Base-by-base conservation (phyloP, 352 stramenopile species). In the Globisporangium sylvaticum region DNA sequence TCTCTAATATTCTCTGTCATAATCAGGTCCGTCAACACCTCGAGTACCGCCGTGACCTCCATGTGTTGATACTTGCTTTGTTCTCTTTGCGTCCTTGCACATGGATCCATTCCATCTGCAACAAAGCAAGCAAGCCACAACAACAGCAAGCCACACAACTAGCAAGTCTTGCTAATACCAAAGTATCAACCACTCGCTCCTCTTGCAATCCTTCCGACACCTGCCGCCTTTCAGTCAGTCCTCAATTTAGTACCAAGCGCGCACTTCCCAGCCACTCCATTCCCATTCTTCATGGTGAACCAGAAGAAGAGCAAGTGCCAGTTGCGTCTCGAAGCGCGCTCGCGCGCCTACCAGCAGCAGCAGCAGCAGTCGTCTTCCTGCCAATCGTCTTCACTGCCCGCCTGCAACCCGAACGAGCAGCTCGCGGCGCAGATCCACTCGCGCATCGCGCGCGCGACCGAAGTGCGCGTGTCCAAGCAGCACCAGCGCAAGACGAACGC, bases 271-370 rank as follows among this genome's bases (percentile, higher is more conserved):
- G 27, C 18, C 20, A 29, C 14, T 8, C 27, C 31, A 29, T 4
- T 14, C 48, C 12, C 14, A 6, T 5, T 22, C 18, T 20, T 18
- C 8, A 90, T 90, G 82, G 80, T 75, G 55, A 84, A 84, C 71
- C 70, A 78, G 60, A 73, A 71, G 8, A 90, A 93, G 67, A 89
- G 78, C 73, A 82, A 75, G 69, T 93, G 85, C 62, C 85, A 93
- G 57, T 61, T 88, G 31, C 85, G 85, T 1, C 74, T 93, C 7
- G 85, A 93, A 46, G 79, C 78, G 53, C 67, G 76, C 18, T 78
- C 78, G 50, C 67, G 76, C 18, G 74, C 74, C 25, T 78, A 76
- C 64, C 60, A 76, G 52, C n/a, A 64, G 14, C 29, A 64, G 14
- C 53, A 44, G 18, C 48, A 62, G 24, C 29, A 66, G 2, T 22